Percentiles rank a stretch among this genome's conserved stretches.
These are phyloP conservation scores for Lipomyces chichibuensis DNA, from an alignment of 805 yeast genomes.

Conservation along the genomic window DNA sequence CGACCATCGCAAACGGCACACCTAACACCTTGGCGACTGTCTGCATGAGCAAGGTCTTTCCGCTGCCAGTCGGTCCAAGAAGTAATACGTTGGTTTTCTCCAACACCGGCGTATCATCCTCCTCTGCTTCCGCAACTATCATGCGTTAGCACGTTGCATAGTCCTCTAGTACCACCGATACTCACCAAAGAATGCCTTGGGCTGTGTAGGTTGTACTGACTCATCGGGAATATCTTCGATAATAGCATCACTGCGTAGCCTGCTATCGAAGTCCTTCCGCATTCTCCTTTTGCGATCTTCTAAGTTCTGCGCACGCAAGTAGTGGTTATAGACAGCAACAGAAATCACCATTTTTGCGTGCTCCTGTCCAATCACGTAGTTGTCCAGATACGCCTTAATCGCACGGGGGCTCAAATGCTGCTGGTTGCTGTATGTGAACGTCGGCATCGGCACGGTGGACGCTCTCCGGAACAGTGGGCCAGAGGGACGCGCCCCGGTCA, in stretches of 20 bases:
- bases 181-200: slow-evolving; percentile 8
- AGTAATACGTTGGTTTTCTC: slow-evolving; percentile 60
- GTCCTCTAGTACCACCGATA: neutral
- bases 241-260: slow-evolving; percentile 25
- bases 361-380: slow-evolving; percentile 60
- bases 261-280: slow-evolving; percentile 18
- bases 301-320: slow-evolving; percentile 46
- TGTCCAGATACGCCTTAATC: slow-evolving; percentile 53
- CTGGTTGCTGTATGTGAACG: neutral
- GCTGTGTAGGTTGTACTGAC: neutral
- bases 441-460: slow-evolving; percentile 1
- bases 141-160: neutral
- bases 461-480: slow-evolving; percentile 28
- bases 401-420: slow-evolving; percentile 35
- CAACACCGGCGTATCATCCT: slow-evolving; percentile 51
- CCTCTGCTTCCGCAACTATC: slow-evolving; percentile 14
- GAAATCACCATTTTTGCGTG: slow-evolving; percentile 60
- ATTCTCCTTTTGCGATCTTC: slow-evolving; percentile 20
- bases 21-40: slow-evolving; percentile 57
- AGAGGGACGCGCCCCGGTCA: slow-evolving; percentile 20
- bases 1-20: slow-evolving; percentile 62
- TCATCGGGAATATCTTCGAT: neutral
- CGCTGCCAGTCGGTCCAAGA: slow-evolving; percentile 66
- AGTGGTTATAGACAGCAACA: slow-evolving; percentile 65
- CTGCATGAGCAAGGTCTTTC: slow-evolving; percentile 60